Evolutionary conservation across 2,329 filamentous ascomycete species (phyloP), one percentile per base, ranked within the genome.

Genomic region (Alternaria sp.): DNA sequence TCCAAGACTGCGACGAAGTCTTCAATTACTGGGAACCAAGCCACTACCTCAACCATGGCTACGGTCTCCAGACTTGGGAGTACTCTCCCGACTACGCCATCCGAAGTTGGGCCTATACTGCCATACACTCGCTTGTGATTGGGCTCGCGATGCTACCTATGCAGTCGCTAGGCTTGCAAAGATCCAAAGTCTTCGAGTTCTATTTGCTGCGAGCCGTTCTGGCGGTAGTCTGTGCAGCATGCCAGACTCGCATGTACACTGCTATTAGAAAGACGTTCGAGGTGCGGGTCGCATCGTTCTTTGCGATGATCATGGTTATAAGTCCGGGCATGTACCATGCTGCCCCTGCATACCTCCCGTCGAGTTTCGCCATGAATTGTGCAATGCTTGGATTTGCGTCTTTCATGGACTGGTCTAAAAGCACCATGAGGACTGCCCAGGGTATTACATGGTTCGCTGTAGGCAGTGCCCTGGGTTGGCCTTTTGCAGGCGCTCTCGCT

Each of bases 11-110:
- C 77, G 95, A 99, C 72, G 95, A 99, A 82, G 94, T 94, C 11
- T 99, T 96, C 86, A 99, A 99, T 78, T 99, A 97, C 83, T 99
- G 94, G 93, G 95, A 99, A 73, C 94, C 95, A 0, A 89, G 94
- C 0, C 95, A 99, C 79, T 99, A 97, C 79, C 86, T 99, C 28
- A 91, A 89, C 60, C 93, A 97, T 82, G 92, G 92, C 70, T 94
- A 96, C 74, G 95, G 94, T 39, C 84, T 97, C 51, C 94, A 99
- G 81, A 99, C 95, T 1, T 99, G 95, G 95, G 95, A 99, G 79
- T 99, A 98, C 80, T 96, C 94, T 1, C 95, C 95, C 5, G 90
- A 94, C 59, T 98, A 91, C 80, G 92, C 93, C 51, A 97, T 99
- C 70, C 89, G 95, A 64, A 97, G 93, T 81, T 99, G 95, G 95